Evolutionary conservation across 2,329 filamentous ascomycete species (phyloP), one percentile per base, ranked within the genome.

Genomic region (Fusarium chaquense): DNA sequence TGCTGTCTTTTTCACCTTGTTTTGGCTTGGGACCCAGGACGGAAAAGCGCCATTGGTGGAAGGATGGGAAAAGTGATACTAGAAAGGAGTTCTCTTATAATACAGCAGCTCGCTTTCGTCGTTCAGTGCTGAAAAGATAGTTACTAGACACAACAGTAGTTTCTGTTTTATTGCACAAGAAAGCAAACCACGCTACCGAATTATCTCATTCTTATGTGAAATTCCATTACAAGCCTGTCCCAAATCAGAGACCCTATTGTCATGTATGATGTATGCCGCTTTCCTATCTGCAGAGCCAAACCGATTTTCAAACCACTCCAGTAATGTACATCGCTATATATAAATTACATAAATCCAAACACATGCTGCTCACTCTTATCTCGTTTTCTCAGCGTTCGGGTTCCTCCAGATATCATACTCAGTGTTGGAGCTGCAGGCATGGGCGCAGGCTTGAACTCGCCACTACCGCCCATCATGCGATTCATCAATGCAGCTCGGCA

Each of bases 401-500:
- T 67, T 16, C 61, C 57, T 11, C 57, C 56, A 5, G 59, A 50
- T 3, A 58, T 61, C 18, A 65, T 47, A 16, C 54, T 63, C 36
- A 63, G 53, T 3, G 59, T 62, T 5, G 49, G 32, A 16, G 50
- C 52, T 18, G 50, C 53, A 24, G 65, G 52, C 55, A 40, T 32
- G 16, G 50, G 52, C 16, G 43, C 49, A 22, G 64, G 50, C 55
- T 75, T 69, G 22, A 60, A 49, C 8, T 75, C 72, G 6, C 41
- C 59, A 41, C 55, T 56, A 13, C 69, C 74, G 4, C 75, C 72
- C 67, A 77, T 77, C 78, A 86, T 84, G 67, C 81, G 82, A 53
- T 75, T 82, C 79, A 85, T 81, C 20, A 86, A 71, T 65, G 78
- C 77, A 32, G 78, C 81, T 72, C 82, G 83, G 53, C 78, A 78